These are phyloP conservation scores for Solanum piurae DNA, from an alignment of 257 asterid species.

Conservation along the genomic window DNA sequence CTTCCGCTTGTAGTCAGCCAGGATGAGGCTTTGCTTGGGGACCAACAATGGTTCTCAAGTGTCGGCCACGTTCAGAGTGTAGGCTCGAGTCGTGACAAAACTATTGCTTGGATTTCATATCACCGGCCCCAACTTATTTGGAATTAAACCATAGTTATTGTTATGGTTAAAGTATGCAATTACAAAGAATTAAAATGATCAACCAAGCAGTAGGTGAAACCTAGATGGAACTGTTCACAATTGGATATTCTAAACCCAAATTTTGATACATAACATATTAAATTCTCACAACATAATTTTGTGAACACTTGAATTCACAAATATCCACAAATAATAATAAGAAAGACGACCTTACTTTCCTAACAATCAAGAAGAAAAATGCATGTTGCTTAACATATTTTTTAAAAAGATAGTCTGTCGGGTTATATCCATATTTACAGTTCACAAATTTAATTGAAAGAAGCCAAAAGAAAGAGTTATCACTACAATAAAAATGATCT, in stretches of 20 bases:
- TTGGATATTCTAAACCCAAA: background rate
- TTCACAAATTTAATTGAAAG: background rate
- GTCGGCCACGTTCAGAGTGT: too few species aligned
- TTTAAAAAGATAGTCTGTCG: background rate
- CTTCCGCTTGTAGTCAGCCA: too few species aligned
- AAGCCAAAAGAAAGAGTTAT: background rate
- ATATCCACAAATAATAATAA: too few species aligned
- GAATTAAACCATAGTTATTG: background rate
- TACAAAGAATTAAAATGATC: background rate
- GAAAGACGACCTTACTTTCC: background rate
- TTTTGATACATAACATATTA: background rate
- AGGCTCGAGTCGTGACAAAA: too few species aligned
- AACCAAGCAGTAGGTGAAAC: background rate
- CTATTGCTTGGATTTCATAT: background rate
- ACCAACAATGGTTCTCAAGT: too few species aligned
- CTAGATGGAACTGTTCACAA: background rate
- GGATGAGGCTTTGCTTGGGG: too few species aligned
- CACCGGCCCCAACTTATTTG: background rate
- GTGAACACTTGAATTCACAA: background rate
- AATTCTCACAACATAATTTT: too few species aligned
- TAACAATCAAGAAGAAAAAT: background rate
- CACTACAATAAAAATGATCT: background rate
- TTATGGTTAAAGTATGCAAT: background rate
- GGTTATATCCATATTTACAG: background rate
- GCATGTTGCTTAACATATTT: background rate